These are phyloP conservation scores for Pseudozyma tsukubaensis DNA, from an alignment of 1,284 basidiomycete genomes.

Conservation along the genomic window DNA sequence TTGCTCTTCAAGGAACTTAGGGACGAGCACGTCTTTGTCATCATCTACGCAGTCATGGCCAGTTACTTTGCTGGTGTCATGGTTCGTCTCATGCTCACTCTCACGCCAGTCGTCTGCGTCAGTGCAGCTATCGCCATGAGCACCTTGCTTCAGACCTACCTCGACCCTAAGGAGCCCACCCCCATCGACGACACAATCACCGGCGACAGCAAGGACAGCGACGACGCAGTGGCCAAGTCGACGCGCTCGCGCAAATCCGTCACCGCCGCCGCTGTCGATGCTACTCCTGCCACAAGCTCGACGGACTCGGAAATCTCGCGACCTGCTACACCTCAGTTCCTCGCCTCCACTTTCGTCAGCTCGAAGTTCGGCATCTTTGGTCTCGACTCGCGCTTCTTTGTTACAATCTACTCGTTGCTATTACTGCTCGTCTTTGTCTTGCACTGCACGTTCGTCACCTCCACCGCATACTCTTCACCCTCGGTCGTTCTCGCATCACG, in stretches of 20 bases:
- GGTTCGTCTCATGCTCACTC: constrained; percentile 93
- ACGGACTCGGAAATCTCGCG: constrained; percentile 19
- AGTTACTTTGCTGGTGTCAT: constrained; percentile 99
- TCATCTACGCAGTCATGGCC: constrained; percentile 95
- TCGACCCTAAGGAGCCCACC: constrained; percentile 76
- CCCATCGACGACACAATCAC: constrained; percentile 63
- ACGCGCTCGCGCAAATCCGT: constrained; percentile 67
- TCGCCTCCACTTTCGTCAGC: constrained; percentile 21
- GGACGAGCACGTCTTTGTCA: constrained; percentile 98
- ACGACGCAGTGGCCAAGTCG: constrained; percentile 64
- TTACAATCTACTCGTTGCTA: constrained; percentile 81
- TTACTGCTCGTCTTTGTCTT: constrained; percentile 82
- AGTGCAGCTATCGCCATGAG: constrained; percentile 90
- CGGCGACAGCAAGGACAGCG: constrained; percentile 48
- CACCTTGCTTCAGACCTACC: constrained; percentile 86
- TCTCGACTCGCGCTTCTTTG: constrained; percentile 82
- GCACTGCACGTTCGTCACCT: constrained; percentile 97
- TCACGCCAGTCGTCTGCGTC: constrained; percentile 92
- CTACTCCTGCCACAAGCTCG: not conserved
- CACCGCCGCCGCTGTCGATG: constrained; percentile 58
- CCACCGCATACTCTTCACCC: constrained; percentile 94
- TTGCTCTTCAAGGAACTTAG: constrained; percentile 92
- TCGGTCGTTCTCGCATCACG: constrained; percentile 91
- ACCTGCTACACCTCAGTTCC: constrained; percentile 31
- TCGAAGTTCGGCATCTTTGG: constrained; percentile 80